Evolutionary conservation across 2,329 filamentous ascomycete species (phyloP), one percentile per base, ranked within the genome.

Genomic region (Trichoderma brevicompactum): DNA sequence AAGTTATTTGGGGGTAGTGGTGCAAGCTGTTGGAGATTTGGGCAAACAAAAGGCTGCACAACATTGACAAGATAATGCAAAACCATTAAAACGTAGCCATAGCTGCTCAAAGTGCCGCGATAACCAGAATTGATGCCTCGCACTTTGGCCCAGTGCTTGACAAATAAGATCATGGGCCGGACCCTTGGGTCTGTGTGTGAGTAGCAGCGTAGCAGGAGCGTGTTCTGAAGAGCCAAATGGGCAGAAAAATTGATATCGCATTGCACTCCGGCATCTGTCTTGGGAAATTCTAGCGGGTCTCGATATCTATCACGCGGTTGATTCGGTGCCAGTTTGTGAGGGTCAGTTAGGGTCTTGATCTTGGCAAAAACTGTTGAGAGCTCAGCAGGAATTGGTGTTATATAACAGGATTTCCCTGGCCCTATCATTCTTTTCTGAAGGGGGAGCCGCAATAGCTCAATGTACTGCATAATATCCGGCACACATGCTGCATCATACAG

Each of bases 161-260:
- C 82, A 74, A 97, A 96, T 8, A 96, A 79, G 1, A 96, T 87
- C 79, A 97, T 86, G 1, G 88, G 87, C 23, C 87, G 85, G 5
- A 97, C 92, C 10, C 94, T 88, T 5, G 85, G 79, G 73, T 97
- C 94, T 19, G 90, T 91, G 64, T 87, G 85, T 2, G 90, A 89
- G 77, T 97, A 97, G 75, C 92, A 94, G 44, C 91, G 87, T 36
- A 97, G 84, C 44, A 97, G 85, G 40, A 87, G 80, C 0, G 93
- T 96, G 75, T 97, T 97, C 69, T 95, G 90, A 3, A 96, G 81
- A 1, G 89, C 92, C 3, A 97, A 85, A 50, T 91, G 87, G 17
- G 93, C 93, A 1, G 90, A 90, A 74, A 97, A 97, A 76, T 96
- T 96, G 81, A 97, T 92, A 74, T 97, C 92, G 74, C 92, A 95